Conservation (phyloP, 108 stramenopile species). For the Pelagomonas calceolata region DNA sequence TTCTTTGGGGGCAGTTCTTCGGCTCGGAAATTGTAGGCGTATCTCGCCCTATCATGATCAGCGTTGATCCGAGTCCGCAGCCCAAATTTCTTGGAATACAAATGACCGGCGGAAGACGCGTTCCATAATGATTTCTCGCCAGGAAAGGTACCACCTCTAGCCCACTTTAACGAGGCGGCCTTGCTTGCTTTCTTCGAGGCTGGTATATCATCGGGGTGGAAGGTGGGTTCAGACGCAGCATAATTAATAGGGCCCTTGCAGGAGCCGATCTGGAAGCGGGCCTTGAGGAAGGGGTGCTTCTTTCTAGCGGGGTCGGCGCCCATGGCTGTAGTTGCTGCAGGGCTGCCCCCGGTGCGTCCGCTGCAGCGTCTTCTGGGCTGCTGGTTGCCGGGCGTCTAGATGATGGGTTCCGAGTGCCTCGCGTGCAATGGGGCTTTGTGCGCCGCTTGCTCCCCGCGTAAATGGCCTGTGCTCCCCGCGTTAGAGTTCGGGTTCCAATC, state of each 20-base stretch:
- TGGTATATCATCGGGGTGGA: conserved; percentile 29
- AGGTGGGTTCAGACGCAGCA: conserved; percentile 16
- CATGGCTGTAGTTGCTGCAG: too few relatives aligned
- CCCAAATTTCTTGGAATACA: neutral
- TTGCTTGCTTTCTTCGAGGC: conserved; percentile 13
- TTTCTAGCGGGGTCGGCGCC: too few relatives aligned
- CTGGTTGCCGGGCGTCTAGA: too few relatives aligned
- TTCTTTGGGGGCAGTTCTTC: conserved; percentile 21
- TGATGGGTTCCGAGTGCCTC: too few relatives aligned
- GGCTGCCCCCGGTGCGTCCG: too few relatives aligned
- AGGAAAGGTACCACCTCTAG: neutral
- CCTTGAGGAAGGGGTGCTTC: conserved; percentile 19
- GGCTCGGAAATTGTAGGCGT: conserved; percentile 30
- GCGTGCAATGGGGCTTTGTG: too few relatives aligned
- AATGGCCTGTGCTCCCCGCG: too few relatives aligned
- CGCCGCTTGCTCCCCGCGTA: too few relatives aligned
- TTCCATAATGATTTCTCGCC: neutral
- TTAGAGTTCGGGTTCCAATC: too few relatives aligned
- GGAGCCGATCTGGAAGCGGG: conserved; percentile 27
- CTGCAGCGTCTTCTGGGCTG: too few relatives aligned
- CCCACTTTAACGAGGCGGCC: conserved; percentile 19
- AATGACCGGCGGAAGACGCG: neutral
- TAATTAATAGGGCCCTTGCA: conserved; percentile 21
- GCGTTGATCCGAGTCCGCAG: conserved; percentile 11
- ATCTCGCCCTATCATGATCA: conserved; percentile 20